Percentiles rank a stretch among this genome's conserved stretches.
phyloP scores from a whole-genome alignment of 148 eudicot genomes.

The Rhododendron simsii region DNA sequence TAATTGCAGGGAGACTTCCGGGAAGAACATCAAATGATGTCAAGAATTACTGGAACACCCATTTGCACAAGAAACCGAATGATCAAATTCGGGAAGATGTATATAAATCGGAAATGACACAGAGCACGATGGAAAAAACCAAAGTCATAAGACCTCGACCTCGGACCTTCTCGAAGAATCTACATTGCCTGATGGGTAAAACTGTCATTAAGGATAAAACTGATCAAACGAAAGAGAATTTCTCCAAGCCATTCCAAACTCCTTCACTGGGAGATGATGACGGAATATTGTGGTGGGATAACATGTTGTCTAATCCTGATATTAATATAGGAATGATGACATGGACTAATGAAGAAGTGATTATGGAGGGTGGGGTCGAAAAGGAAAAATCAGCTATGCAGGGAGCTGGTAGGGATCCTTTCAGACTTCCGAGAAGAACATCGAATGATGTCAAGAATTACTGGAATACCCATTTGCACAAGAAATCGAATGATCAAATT shows the following conservation, averaged over 20 bases:
- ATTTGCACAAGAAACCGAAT: not conserved
- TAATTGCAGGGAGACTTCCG: constrained; percentile 14
- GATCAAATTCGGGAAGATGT: not conserved
- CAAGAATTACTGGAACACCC: constrained; percentile 8
- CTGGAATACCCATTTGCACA: no score
- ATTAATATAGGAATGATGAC: not conserved
- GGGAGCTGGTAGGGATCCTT: no score
- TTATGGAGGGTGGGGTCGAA: not conserved
- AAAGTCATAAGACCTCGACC: not conserved
- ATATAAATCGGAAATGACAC: not conserved
- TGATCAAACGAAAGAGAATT: not conserved
- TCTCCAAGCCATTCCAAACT: not conserved
- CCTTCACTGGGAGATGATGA: not conserved
- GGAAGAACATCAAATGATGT: constrained; percentile 15
- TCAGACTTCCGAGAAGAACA: not conserved
- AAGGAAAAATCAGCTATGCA: not conserved
- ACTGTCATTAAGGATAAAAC: not conserved
- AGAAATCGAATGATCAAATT: no score
- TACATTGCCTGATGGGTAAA: no score
- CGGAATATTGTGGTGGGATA: not conserved
- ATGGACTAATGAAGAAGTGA: not conserved
- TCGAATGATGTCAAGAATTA: no score
- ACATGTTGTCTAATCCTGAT: not conserved
- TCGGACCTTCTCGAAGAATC: not conserved
- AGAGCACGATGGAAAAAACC: no score